Conservation (phyloP, 257 asterid genomes). For the Phtheirospermum japonicum region DNA sequence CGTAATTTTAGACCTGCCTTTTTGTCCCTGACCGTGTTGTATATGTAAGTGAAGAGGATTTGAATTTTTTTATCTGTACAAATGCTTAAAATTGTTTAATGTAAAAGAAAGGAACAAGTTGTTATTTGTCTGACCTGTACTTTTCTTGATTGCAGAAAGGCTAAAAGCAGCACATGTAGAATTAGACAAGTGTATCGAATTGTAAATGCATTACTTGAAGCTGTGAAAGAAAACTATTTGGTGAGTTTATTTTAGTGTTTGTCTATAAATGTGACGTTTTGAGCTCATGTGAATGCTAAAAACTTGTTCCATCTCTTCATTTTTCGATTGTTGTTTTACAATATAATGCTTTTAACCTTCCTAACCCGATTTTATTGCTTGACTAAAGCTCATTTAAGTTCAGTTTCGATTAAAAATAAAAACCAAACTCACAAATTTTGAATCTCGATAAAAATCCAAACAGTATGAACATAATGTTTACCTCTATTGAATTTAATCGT, state of each 20-base stretch:
- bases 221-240: constrained; percentile 8
- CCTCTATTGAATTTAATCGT: too few relatives aligned
- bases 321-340: neutral
- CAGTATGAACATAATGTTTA: too few relatives aligned
- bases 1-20: neutral
- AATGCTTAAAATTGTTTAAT: neutral
- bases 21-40: neutral
- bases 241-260: neutral
- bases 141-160: constrained; percentile 1
- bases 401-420: neutral
- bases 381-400: neutral
- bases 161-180: neutral
- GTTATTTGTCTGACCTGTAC: constrained; percentile 1
- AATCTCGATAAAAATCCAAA: too few relatives aligned
- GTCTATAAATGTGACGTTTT: neutral
- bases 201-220: constrained; percentile 2
- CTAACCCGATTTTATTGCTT: neutral
- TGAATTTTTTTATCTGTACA: neutral
- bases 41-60: neutral
- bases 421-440: neutral
- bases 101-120: too few relatives aligned
- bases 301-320: neutral
- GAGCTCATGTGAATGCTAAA: constrained; percentile 4
- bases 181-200: constrained; percentile 1
- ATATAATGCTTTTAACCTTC: neutral